Evolutionary conservation across 306 rosid species (phyloP).

Genomic region (Abrus pulchellus): DNA sequence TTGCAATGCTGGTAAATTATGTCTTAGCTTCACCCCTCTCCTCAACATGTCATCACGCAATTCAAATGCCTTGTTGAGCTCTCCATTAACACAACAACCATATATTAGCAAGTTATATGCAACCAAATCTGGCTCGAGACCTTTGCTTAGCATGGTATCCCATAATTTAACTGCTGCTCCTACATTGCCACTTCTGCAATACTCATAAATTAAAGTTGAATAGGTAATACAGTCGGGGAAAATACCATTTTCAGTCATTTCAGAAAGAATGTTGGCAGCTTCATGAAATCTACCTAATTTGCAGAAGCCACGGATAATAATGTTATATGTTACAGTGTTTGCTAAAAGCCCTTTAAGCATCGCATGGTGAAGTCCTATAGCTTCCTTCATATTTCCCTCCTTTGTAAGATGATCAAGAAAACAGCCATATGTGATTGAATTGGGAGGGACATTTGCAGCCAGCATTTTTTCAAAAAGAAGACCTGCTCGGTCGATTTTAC

Average conservation of each 20-base stretch:
- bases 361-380: constrained; percentile 74
- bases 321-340: constrained; percentile 80
- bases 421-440: constrained; percentile 81
- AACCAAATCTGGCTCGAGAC: constrained; percentile 78
- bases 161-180: constrained; percentile 74
- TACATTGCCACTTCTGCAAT: constrained; percentile 74
- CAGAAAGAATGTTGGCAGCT: constrained; percentile 71
- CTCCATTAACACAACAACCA: constrained; percentile 89
- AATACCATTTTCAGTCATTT: constrained; percentile 72
- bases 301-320: constrained; percentile 88
- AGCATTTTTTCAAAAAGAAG: constrained; percentile 73
- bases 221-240: constrained; percentile 86
- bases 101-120: constrained; percentile 81
- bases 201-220: constrained; percentile 84
- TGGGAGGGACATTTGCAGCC: constrained; percentile 60
- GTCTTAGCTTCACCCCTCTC: constrained; percentile 70
- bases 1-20: constrained; percentile 63
- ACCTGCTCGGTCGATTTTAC: constrained; percentile 73
- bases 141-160: constrained; percentile 82
- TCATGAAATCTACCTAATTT: constrained; percentile 77
- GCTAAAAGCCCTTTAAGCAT: constrained; percentile 75
- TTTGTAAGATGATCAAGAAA: constrained; percentile 74
- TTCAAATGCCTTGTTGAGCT: constrained; percentile 71
- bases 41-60: constrained; percentile 88
- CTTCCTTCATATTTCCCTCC: constrained; percentile 84